These are phyloP conservation scores for Scleromitrula shiraiana DNA, from an alignment of 2,329 filamentous ascomycete genomes.

Conservation along the genomic window DNA sequence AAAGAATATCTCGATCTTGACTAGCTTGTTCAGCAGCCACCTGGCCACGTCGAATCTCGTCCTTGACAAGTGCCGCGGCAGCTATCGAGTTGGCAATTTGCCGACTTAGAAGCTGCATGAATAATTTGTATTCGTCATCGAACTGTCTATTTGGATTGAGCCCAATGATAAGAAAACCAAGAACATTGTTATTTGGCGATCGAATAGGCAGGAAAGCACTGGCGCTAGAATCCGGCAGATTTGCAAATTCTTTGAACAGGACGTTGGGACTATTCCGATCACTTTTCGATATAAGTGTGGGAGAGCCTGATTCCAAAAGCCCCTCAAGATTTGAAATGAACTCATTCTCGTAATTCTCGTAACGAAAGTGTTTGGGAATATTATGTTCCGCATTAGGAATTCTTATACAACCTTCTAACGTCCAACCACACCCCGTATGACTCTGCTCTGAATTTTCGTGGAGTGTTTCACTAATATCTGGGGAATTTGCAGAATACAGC, in stretches of 20 bases:
- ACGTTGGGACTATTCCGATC: background rate
- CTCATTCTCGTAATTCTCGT: background rate
- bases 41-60: conserved; percentile 70
- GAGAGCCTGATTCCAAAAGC: background rate
- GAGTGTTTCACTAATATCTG: conserved; percentile 39
- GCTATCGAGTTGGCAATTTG: conserved; percentile 74
- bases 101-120: conserved; percentile 64
- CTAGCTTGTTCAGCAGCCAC: conserved; percentile 66
- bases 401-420: conserved; percentile 16
- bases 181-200: conserved; percentile 56
- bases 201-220: conserved; percentile 6
- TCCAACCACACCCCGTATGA: conserved; percentile 15
- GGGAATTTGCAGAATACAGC: conserved; percentile 65
- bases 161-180: conserved; percentile 73
- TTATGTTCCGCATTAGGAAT: conserved; percentile 5
- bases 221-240: background rate
- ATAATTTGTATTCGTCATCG: conserved; percentile 72
- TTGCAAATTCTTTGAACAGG: background rate
- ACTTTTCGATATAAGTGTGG: background rate
- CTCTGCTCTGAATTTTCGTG: conserved; percentile 17
- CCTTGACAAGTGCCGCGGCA: conserved; percentile 74
- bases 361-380: conserved; percentile 1
- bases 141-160: conserved; percentile 71
- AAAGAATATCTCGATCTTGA: conserved; percentile 65
- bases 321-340: conserved; percentile 1